These are phyloP conservation scores for Claviceps maximensis DNA, from an alignment of 2,329 filamentous ascomycete genomes.

Conservation along the genomic window DNA sequence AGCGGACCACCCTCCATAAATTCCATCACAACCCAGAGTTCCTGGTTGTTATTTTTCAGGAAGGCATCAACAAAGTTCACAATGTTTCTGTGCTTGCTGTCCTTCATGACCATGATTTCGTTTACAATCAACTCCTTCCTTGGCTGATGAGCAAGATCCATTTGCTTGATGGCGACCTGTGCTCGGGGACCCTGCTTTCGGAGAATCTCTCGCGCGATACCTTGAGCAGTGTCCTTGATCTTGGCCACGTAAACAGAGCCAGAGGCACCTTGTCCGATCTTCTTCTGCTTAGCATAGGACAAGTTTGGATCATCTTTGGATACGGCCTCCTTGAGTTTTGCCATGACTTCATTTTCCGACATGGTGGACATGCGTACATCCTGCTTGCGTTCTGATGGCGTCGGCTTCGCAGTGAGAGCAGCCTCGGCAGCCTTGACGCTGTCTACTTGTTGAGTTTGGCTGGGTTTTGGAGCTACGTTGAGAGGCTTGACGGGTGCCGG, in stretches of 20 bases:
- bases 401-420: slow-evolving; percentile 72
- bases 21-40: slow-evolving; percentile 99
- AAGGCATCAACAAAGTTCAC: slow-evolving; percentile 98
- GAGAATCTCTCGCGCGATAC: slow-evolving; percentile 69
- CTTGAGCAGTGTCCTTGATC: slow-evolving; percentile 78
- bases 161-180: slow-evolving; percentile 97
- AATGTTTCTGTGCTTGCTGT: slow-evolving; percentile 95
- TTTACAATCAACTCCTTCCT: slow-evolving; percentile 98
- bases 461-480: slow-evolving; percentile 59
- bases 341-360: slow-evolving; percentile 95
- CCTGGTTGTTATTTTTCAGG: slow-evolving; percentile 82
- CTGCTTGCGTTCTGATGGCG: slow-evolving; percentile 61
- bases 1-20: slow-evolving; percentile 98
- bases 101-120: slow-evolving; percentile 99
- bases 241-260: slow-evolving; percentile 97
- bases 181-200: slow-evolving; percentile 67
- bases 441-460: slow-evolving; percentile 37
- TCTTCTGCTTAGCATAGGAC: slow-evolving; percentile 98
- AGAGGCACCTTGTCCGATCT: slow-evolving; percentile 96
- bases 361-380: slow-evolving; percentile 98
- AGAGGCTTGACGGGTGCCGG: slow-evolving; percentile 63
- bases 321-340: slow-evolving; percentile 83
- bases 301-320: slow-evolving; percentile 90
- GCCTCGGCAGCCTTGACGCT: slow-evolving; percentile 81
- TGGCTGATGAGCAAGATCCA: slow-evolving; percentile 95